Percentiles rank a stretch among this genome's conserved stretches.
Conservation (phyloP, 1,284 basidiomycete genomes). For the Waitea zeae region DNA sequence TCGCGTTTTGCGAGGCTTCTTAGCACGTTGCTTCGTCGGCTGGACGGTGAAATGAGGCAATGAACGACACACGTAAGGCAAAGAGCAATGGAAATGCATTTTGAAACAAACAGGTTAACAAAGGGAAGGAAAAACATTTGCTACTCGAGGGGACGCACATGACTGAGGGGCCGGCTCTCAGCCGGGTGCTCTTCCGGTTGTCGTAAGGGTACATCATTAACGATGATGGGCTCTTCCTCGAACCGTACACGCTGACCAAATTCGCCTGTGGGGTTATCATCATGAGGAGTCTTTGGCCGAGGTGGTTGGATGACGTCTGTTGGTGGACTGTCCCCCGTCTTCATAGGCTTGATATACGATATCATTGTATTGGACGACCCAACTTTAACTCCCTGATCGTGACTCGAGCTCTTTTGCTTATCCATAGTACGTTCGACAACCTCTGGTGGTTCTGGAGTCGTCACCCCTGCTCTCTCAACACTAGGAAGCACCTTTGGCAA, state of each 20-base stretch:
- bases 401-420: too few species aligned
- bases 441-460: too few species aligned
- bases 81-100: too few species aligned
- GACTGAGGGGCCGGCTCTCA: conserved; percentile 47
- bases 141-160: conserved; percentile 56
- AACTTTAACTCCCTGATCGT: too few species aligned
- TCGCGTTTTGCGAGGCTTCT: conserved; percentile 37
- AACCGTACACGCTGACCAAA: conserved; percentile 9
- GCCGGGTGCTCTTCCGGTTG: too few species aligned
- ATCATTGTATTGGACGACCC: conserved; percentile 33
- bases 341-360: conserved; percentile 30
- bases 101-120: too few species aligned
- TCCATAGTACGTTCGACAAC: too few species aligned
- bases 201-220: too few species aligned
- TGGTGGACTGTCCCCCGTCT: conserved; percentile 22
- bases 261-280: conserved; percentile 26
- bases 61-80: conserved; percentile 6
- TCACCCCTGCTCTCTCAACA: too few species aligned
- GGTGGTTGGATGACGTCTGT: conserved; percentile 4
- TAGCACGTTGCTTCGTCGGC: conserved; percentile 55
- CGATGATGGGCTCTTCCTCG: too few species aligned
- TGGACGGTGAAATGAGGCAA: conserved; percentile 18
- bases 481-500: too few species aligned
- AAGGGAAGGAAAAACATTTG: conserved; percentile 18
- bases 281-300: conserved; percentile 30